These are phyloP conservation scores for Diaporthe velutina DNA, from an alignment of 2,329 filamentous ascomycete species.

Conservation along the genomic window DNA sequence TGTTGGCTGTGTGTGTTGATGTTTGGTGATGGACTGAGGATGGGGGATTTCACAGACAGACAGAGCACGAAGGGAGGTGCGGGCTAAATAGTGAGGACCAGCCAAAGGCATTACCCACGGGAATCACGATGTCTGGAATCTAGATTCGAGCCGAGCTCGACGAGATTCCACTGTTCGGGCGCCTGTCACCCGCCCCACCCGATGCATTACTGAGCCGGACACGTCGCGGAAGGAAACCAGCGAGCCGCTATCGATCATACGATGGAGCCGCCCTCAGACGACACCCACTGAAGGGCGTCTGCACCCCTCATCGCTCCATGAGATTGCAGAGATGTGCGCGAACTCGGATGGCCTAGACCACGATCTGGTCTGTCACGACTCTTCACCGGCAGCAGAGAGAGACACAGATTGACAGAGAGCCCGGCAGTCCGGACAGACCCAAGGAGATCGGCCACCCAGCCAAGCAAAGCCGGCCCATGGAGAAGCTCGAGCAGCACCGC, in stretches of 20 bases:
- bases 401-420: too few species aligned
- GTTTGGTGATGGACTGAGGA: not conserved
- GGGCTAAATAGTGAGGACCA: slow-evolving; percentile 27
- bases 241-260: slow-evolving; percentile 28
- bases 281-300: slow-evolving; percentile 26
- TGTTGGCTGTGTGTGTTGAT: not conserved
- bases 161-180: slow-evolving; percentile 25
- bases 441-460: not conserved
- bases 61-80: slow-evolving; percentile 6
- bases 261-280: slow-evolving; percentile 25
- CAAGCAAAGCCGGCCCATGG: not conserved
- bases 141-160: slow-evolving; percentile 30
- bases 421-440: not conserved
- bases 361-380: not conserved
- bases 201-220: slow-evolving; percentile 24
- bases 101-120: slow-evolving; percentile 5
- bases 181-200: slow-evolving; percentile 28
- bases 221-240: slow-evolving; percentile 32
- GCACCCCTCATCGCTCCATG: slow-evolving; percentile 7
- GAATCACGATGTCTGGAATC: slow-evolving; percentile 30
- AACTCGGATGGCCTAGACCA: slow-evolving; percentile 23
- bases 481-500: not conserved
- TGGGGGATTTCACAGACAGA: not conserved
- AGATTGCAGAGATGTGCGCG: not conserved
- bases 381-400: slow-evolving; percentile 1